Evolutionary conservation across 305 asterid genomes (phyloP).

Genomic region (Plantago rigida): DNA sequence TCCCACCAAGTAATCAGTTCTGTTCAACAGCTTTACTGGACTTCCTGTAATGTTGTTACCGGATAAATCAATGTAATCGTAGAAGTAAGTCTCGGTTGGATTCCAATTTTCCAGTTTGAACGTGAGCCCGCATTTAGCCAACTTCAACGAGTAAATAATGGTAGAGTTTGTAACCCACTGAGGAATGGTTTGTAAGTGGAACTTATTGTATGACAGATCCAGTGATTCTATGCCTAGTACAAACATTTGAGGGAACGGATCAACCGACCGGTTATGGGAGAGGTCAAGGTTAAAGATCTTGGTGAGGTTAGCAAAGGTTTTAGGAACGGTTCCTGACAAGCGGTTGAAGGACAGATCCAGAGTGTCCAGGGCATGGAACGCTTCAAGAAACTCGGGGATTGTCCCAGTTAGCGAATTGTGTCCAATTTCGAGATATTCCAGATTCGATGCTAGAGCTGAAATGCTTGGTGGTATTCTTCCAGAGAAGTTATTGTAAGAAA

Average conservation of each 20-base stretch:
- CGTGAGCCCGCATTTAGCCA: slow-evolving; percentile 72
- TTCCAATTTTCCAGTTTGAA: slow-evolving; percentile 61
- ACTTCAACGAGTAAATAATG: slow-evolving; percentile 57
- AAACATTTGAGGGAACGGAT: slow-evolving; percentile 58
- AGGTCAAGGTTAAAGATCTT: slow-evolving; percentile 72
- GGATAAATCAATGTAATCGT: slow-evolving; percentile 69
- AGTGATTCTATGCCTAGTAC: slow-evolving; percentile 73
- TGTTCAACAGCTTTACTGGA: slow-evolving; percentile 52
- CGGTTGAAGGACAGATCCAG: slow-evolving; percentile 61
- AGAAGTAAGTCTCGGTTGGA: slow-evolving; percentile 51
- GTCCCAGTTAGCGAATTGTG: slow-evolving; percentile 49
- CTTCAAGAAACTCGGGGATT: slow-evolving; percentile 61
- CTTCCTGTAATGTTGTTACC: slow-evolving; percentile 70
- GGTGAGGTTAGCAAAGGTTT: slow-evolving; percentile 57
- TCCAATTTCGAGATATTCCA: slow-evolving; percentile 51
- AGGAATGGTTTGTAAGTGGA: slow-evolving; percentile 63
- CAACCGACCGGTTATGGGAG: slow-evolving; percentile 52
- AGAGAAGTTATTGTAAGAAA: slow-evolving; percentile 42
- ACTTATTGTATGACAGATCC: slow-evolving; percentile 60
- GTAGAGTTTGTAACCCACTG: slow-evolving; percentile 60
- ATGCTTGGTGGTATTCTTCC: slow-evolving; percentile 54
- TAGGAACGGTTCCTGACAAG: slow-evolving; percentile 56
- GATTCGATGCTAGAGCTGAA: slow-evolving; percentile 31
- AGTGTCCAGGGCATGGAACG: slow-evolving; percentile 53
- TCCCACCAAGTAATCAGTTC: slow-evolving; percentile 53